Conservation (phyloP, 139 green algal species). For the Chlorella sp. region DNA sequence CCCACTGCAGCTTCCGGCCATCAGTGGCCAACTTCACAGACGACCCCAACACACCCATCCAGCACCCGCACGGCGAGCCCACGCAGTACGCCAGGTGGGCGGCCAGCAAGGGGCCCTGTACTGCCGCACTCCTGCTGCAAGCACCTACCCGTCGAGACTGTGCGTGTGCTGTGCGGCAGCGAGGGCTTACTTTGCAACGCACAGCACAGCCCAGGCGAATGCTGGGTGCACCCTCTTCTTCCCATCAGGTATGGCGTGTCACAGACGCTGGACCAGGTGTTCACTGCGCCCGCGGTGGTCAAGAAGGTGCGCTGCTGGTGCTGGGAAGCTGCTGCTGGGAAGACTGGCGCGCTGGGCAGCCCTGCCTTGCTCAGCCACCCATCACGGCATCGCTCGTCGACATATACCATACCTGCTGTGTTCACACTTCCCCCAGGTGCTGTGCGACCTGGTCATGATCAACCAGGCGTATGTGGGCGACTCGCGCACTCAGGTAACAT, state of each 20-base stretch:
- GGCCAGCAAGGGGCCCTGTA: too few relatives aligned
- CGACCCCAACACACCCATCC: constrained; percentile 35
- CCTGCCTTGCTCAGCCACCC: constrained; percentile 36
- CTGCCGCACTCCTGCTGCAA: too few relatives aligned
- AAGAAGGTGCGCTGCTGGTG: constrained; percentile 43
- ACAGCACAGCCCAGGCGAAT: too few relatives aligned
- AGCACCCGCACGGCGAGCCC: constrained; percentile 41
- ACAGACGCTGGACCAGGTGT: constrained; percentile 80
- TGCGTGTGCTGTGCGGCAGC: too few relatives aligned
- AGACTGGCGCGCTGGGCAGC: too few relatives aligned
- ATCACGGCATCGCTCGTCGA: too few relatives aligned
- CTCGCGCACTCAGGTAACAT: neutral
- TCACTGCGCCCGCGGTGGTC: constrained; percentile 76
- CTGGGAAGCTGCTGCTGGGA: too few relatives aligned
- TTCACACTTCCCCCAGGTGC: too few relatives aligned
- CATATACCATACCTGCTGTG: too few relatives aligned
- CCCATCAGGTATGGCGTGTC: constrained; percentile 72
- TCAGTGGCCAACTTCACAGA: constrained; percentile 42
- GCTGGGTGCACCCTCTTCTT: too few relatives aligned
- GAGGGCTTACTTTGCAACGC: too few relatives aligned
- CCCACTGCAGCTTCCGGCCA: constrained; percentile 22
- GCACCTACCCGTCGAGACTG: too few relatives aligned
- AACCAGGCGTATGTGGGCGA: constrained; percentile 3
- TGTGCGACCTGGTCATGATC: constrained; percentile 5
- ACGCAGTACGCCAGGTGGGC: constrained; percentile 37